These are phyloP conservation scores for Eragrostis curvula DNA, from an alignment of 176 grass and related monocot genomes.

Conservation along the genomic window DNA sequence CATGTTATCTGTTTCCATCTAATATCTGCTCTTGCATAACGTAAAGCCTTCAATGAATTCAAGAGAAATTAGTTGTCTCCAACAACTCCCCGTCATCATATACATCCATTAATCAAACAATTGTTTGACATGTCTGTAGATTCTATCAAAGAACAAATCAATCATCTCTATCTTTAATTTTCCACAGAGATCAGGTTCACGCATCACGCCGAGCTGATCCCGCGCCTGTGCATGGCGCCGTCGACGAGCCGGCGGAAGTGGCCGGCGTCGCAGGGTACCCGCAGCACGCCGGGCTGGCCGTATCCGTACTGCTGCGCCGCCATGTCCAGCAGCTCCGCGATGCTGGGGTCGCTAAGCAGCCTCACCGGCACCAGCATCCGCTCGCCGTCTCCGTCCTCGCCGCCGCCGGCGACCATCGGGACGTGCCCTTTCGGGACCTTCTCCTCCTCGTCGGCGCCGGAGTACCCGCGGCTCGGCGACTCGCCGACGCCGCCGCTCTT, in stretches of 20 bases:
- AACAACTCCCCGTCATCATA: background rate
- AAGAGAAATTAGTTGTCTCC: no score
- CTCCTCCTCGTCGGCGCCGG: background rate
- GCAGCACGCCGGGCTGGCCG: conserved; percentile 58
- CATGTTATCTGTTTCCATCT: no score
- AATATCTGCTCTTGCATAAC: no score
- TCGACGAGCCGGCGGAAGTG: conserved; percentile 43
- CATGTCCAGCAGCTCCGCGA: conserved; percentile 62
- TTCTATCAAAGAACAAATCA: background rate
- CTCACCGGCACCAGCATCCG: conserved; percentile 58
- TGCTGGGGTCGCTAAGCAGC: conserved; percentile 44
- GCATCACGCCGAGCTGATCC: background rate
- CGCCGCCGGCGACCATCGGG: conserved; percentile 42
- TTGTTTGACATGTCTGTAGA: background rate
- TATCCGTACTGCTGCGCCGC: conserved; percentile 54
- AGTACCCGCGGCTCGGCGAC: background rate
- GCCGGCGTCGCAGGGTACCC: conserved; percentile 50
- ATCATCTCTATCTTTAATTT: background rate
- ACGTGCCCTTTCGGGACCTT: conserved; percentile 38
- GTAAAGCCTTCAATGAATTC: no score
- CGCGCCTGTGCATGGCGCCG: conserved; percentile 11
- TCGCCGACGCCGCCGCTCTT: conserved; percentile 20
- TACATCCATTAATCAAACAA: background rate
- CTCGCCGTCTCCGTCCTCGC: conserved; percentile 46
- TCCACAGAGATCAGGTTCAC: no score